Evolutionary conservation across 495 filamentous ascomycete species (phyloP), one percentile per base, ranked within the genome.

Genomic region (Trichoderma asperelloides): DNA sequence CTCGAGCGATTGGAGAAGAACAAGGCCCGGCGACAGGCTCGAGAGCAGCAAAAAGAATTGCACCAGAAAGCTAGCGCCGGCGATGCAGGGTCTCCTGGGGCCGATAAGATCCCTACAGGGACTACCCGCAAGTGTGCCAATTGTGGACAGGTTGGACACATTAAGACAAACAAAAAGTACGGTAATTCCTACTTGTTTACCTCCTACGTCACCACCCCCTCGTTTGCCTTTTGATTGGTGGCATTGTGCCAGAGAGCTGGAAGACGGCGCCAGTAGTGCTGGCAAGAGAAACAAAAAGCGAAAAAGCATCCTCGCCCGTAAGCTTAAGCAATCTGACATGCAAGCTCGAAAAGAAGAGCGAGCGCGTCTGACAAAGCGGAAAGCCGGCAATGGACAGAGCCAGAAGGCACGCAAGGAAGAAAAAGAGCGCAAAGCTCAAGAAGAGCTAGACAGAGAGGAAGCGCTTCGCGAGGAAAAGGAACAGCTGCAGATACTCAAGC

Each of bases 111-210:
- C 37, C 72, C 77, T 64, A 79, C 77, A 3, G 86, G 86, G 12
- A 99, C 95, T 2, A 91, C 91, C 33, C 85, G 96, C 69, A 98
- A 97, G 76, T 99, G 95, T 73, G 94, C 96, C 30, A 98, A 96
- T 76, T 99, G 95, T 72, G 94, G 94, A 40, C 88, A 93, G 72
- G 88, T 93, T 25, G 95, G 95, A 28, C 95, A 99, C 72, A 99
- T 99, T 83, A 96, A 96, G 78, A 97, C 93, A n/a, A 97, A 97
- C 81, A 95, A 96, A 82, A 97, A 94, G 90, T 93, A 81, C 75
- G 80, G 72, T 67, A 71, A 70, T 28, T 63, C 65, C 64, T 76
- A 68, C 55, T 60, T 60, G 55, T 60, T 28, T 25, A 60, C 23
- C 33, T 21, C 64, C 43, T 18, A 27, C 25, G 40, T 65, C 39